Base-by-base conservation (phyloP, 129 eudicot genomes). In the Erigeron canadensis region DNA sequence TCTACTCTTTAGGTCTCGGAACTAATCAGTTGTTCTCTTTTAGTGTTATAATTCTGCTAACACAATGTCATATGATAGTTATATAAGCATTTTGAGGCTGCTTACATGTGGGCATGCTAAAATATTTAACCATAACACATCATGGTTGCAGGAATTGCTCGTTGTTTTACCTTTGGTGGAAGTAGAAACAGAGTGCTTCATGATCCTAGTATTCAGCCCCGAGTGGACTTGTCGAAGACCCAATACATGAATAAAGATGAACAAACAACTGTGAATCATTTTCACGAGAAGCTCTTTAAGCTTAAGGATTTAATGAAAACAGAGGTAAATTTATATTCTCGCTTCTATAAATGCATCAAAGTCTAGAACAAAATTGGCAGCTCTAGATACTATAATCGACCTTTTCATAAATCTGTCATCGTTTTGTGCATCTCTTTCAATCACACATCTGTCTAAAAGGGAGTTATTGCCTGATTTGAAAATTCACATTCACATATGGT, bases 161-260 rank as follows among this genome's bases (percentile, higher is more conserved):
- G 97, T 57, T 94, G 98, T 82, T 94, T 89, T 76, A 94, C 98
- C 5, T 94, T 94, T 82, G 98, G 98, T 43, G 98, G 96, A 69
- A 94, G 89, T 84, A 84, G 95, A 80, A 86, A 84, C 51, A 84
- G 91, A 63, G 88, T 86, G 67, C 89, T 89, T 47, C 84, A 94
- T 70, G 95, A 94, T 70, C 96, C 98, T 23, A 75, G 63, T 65
- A 77, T 87, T 54, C 76, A 82, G 66, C 93, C 97, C 59, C 92
- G 98, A 81, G 70, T 81, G 37, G 87, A 87, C 74, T 69, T 89
- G 83, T 89, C 93, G 6, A 94, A 94, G 75, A 93, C 85, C 74
- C 84, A 87, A 28, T 94, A 86, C 81, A 87, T 89, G 89, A 85
- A 82, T 6, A 89, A 94, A 79, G 88, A 94, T 22, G 85, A 94